phyloP scores from a whole-genome alignment of 805 yeast species.

The Hanseniaspora thailandica region DNA sequence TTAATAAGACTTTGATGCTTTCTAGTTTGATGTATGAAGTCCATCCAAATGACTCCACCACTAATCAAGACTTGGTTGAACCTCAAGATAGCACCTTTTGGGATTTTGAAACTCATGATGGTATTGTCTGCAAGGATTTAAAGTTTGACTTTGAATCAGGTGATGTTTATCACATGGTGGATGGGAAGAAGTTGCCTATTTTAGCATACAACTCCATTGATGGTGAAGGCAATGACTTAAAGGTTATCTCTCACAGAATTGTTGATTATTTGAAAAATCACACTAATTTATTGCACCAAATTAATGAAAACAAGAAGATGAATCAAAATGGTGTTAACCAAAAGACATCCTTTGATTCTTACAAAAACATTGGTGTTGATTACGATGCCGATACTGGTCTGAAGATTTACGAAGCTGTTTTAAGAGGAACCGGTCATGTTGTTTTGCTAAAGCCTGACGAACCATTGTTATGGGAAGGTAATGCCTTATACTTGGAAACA shows the following conservation, averaged over 20 bases:
- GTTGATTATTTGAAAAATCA: slow-evolving; percentile 15
- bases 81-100: slow-evolving; percentile 3
- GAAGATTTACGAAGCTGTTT: slow-evolving; percentile 19
- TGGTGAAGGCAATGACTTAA: slow-evolving; percentile 19
- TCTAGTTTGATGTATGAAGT: slow-evolving; percentile 19
- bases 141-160: slow-evolving; percentile 7
- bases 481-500: slow-evolving; percentile 43
- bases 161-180: background rate
- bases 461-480: slow-evolving; percentile 87
- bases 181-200: slow-evolving; percentile 1
- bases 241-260: slow-evolving; percentile 14
- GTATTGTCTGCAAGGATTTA: slow-evolving; percentile 22
- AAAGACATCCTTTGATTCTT: background rate
- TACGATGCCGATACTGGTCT: slow-evolving; percentile 1
- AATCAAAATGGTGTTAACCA: slow-evolving; percentile 18
- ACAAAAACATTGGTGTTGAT: background rate
- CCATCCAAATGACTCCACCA: background rate
- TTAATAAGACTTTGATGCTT: slow-evolving; percentile 22
- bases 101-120: slow-evolving; percentile 16
- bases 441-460: slow-evolving; percentile 66
- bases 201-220: background rate
- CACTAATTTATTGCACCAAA: slow-evolving; percentile 8
- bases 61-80: background rate
- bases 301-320: slow-evolving; percentile 15
- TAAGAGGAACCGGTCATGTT: slow-evolving; percentile 44